phyloP scores from a whole-genome alignment of 2,329 filamentous ascomycete species.

The Byssothecium circinans region DNA sequence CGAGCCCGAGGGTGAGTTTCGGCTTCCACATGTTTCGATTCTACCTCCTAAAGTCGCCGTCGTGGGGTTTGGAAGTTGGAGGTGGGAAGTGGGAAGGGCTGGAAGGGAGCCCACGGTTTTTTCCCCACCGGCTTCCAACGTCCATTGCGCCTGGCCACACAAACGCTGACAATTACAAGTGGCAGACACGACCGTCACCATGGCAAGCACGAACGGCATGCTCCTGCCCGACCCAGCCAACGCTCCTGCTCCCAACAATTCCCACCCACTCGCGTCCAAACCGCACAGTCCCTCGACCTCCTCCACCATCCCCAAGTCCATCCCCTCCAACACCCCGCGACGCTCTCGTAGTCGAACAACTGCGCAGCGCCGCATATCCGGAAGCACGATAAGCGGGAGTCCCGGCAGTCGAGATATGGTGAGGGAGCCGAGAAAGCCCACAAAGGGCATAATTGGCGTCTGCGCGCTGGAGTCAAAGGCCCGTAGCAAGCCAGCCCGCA shows the following conservation, averaged over 20 bases:
- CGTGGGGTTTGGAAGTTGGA: no score
- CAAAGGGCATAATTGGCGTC: slow-evolving; percentile 76
- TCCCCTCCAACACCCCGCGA: slow-evolving; percentile 21
- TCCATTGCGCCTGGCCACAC: no score
- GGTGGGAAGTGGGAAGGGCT: no score
- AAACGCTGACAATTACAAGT: slow-evolving; percentile 11
- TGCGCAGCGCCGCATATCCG: slow-evolving; percentile 76
- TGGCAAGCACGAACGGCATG: slow-evolving; percentile 46
- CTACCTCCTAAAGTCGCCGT: neutral
- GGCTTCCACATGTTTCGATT: neutral
- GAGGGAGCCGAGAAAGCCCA: slow-evolving; percentile 37
- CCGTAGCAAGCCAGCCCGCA: slow-evolving; percentile 92
- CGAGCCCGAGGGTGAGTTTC: slow-evolving; percentile 47
- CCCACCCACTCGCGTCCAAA: neutral
- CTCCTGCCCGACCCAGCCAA: slow-evolving; percentile 35
- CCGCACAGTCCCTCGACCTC: slow-evolving; percentile 6
- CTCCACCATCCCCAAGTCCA: slow-evolving; percentile 5
- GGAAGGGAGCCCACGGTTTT: no score
- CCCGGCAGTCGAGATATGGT: slow-evolving; percentile 63
- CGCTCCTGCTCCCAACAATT: slow-evolving; percentile 1
- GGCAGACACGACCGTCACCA: slow-evolving; percentile 35
- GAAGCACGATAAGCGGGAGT: slow-evolving; percentile 79
- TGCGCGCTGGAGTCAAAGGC: slow-evolving; percentile 96
- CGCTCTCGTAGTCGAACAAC: slow-evolving; percentile 47
- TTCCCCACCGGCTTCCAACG: no score